Evolutionary conservation across 2,329 filamentous ascomycete species (phyloP), one percentile per base, ranked within the genome.

Genomic region (Chaetoscypha palmicola): DNA sequence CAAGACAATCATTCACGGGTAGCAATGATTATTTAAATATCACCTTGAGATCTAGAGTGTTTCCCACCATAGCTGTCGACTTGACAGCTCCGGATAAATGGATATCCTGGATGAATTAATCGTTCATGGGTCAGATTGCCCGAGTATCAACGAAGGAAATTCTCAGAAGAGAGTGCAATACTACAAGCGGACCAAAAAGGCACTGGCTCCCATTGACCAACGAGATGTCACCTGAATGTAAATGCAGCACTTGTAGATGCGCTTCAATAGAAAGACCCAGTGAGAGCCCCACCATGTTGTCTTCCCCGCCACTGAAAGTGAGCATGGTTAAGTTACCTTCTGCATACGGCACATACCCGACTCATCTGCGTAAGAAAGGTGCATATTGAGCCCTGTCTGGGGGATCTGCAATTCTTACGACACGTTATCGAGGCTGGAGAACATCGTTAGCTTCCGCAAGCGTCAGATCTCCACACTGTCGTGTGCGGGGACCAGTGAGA

Each of bases 1-100:
- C n/a, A n/a, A n/a, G n/a, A n/a, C n/a, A n/a, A n/a, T n/a, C n/a
- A n/a, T n/a, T n/a, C n/a, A n/a, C n/a, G n/a, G n/a, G n/a, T n/a
- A n/a, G n/a, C n/a, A n/a, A n/a, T n/a, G n/a, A n/a, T n/a, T n/a
- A n/a, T n/a, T n/a, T n/a, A n/a, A n/a, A n/a, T n/a, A n/a, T n/a
- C n/a, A n/a, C n/a, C n/a, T n/a, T n/a, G n/a, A n/a, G n/a, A n/a
- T n/a, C n/a, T n/a, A n/a, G n/a, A n/a, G n/a, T n/a, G n/a, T n/a
- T n/a, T n/a, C n/a, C 24, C 12, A 7, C 24, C 24, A 28, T 28
- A 28, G 24, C 24, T 28, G 7, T 28, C 24, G 7, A 28, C 24
- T 28, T 28, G 24, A 28, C 24, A 34, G 32, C 32, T 34, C 32
- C 32, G 32, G 32, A n/a, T 34, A 34, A 34, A 34, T 34, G 32